Evolutionary conservation across 2,329 filamentous ascomycete genomes (phyloP).

Genomic region (Periglandula ipomoeae): DNA sequence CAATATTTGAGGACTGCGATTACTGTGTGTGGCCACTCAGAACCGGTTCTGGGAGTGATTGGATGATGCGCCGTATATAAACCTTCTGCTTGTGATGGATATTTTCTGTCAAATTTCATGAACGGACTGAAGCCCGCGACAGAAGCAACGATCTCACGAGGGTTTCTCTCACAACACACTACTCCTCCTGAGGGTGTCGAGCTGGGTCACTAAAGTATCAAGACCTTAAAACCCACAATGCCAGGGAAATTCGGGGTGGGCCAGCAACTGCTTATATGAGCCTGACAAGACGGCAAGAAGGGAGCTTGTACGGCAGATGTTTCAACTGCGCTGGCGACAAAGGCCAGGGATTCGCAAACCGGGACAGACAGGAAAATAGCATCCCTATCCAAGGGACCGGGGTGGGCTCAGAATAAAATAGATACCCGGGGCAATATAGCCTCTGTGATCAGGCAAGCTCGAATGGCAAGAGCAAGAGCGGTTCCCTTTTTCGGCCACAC

Average conservation of each 20-base stretch:
- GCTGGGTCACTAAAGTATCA: neutral
- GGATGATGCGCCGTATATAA: neutral
- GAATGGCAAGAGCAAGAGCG: conserved; percentile 1
- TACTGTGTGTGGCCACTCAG: neutral
- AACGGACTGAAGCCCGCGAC: neutral
- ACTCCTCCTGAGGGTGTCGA: neutral
- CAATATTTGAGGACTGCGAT: neutral
- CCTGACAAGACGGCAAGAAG: neutral
- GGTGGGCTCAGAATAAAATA: neutral
- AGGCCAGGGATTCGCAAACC: neutral
- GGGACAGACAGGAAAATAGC: neutral
- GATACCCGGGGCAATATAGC: neutral
- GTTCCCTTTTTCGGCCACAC: neutral
- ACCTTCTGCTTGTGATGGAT: neutral
- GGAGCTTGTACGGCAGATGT: neutral
- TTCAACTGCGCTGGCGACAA: neutral
- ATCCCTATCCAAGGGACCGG: neutral
- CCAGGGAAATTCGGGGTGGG: conserved; percentile 1
- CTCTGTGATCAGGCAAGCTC: neutral
- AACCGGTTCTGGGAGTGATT: too few relatives aligned
- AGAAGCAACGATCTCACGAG: neutral
- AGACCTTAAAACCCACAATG: neutral
- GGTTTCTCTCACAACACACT: neutral
- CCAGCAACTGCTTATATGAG: neutral
- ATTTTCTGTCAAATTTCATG: neutral